A percentile compares a stretch with the other conserved stretches of the same genome.
These are phyloP conservation scores for Thermothelomyces thermophilus DNA, from an alignment of 2,329 filamentous ascomycete species.

Conservation along the genomic window DNA sequence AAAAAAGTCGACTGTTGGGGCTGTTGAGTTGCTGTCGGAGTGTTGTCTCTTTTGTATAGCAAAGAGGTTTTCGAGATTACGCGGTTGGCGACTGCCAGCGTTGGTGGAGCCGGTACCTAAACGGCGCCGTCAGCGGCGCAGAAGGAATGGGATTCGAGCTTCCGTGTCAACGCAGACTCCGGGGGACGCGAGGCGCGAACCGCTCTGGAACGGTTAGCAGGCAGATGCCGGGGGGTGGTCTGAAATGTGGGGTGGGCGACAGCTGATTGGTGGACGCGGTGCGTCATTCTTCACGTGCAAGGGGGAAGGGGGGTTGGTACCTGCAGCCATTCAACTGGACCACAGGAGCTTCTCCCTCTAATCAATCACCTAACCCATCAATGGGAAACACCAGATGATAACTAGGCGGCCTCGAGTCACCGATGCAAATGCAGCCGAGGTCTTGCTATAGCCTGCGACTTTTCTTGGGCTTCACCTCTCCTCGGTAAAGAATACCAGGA, in stretches of 20 bases:
- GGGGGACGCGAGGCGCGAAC: constrained; percentile 23
- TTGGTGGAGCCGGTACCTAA: constrained; percentile 1
- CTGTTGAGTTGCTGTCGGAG: constrained; percentile 2
- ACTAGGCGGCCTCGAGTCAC: too few relatives aligned
- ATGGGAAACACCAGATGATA: too few relatives aligned
- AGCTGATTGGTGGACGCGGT: constrained; percentile 16
- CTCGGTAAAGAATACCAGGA: too few relatives aligned
- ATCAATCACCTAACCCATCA: too few relatives aligned
- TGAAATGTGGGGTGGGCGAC: constrained; percentile 7
- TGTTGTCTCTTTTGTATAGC: constrained; percentile 1
- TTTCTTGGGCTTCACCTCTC: too few relatives aligned
- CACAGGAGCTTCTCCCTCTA: neutral
- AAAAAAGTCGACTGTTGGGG: neutral
- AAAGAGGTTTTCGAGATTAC: neutral
- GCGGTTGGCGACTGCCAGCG: neutral
- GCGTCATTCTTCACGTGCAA: constrained; percentile 23
- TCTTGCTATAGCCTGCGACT: too few relatives aligned
- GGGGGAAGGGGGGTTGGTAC: too few relatives aligned
- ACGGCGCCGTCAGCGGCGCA: constrained; percentile 6
- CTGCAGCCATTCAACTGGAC: neutral
- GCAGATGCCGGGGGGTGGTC: neutral
- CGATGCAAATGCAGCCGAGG: too few relatives aligned
- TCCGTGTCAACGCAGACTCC: constrained; percentile 28
- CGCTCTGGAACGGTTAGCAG: neutral
- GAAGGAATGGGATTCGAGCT: constrained; percentile 13